These are phyloP conservation scores for Grammothele lineata DNA, from an alignment of 768 basidiomycete species.

Conservation along the genomic window DNA sequence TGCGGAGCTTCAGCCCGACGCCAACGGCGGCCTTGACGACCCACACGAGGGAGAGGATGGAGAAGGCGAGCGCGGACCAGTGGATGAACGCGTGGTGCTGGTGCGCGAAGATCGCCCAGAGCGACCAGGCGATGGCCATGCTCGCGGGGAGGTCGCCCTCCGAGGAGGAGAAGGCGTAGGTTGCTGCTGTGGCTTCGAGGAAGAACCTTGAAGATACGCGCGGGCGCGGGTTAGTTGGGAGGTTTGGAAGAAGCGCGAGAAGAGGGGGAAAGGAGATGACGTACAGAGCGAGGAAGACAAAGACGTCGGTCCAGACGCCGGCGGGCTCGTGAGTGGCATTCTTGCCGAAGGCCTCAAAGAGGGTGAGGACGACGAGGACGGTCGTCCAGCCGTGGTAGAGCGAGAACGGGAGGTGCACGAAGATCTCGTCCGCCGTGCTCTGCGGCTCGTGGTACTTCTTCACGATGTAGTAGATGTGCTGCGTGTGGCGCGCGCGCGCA, in stretches of 20 bases:
- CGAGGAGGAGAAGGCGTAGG: conserved; percentile 86
- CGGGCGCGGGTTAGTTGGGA: not conserved
- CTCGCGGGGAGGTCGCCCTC: conserved; percentile 94
- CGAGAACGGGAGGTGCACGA: conserved; percentile 94
- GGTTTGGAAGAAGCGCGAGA: not conserved
- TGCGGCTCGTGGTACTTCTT: conserved; percentile 79
- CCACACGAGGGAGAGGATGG: conserved; percentile 81
- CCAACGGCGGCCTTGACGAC: conserved; percentile 74
- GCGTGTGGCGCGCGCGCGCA: too few species aligned
- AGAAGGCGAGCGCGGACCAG: conserved; percentile 83
- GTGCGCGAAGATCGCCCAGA: conserved; percentile 88
- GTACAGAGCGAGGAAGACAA: conserved; percentile 88
- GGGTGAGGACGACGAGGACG: conserved; percentile 75
- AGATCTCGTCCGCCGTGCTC: conserved; percentile 71
- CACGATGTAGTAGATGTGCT: conserved; percentile 93
- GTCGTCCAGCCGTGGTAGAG: conserved; percentile 94
- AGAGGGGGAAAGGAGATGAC: conserved; percentile 25
- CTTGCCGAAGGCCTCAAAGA: conserved; percentile 86
- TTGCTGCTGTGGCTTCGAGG: conserved; percentile 88
- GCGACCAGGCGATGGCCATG: conserved; percentile 87
- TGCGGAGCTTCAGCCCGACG: conserved; percentile 36
- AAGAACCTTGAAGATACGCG: conserved; percentile 55
- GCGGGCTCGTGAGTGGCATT: conserved; percentile 59
- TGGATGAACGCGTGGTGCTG: conserved; percentile 76
- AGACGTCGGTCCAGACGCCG: conserved; percentile 90